A percentile compares a stretch with the other conserved stretches of the same genome.
Evolutionary conservation across 345 rosid genomes (phyloP).

Genomic region (Clausena lansium): DNA sequence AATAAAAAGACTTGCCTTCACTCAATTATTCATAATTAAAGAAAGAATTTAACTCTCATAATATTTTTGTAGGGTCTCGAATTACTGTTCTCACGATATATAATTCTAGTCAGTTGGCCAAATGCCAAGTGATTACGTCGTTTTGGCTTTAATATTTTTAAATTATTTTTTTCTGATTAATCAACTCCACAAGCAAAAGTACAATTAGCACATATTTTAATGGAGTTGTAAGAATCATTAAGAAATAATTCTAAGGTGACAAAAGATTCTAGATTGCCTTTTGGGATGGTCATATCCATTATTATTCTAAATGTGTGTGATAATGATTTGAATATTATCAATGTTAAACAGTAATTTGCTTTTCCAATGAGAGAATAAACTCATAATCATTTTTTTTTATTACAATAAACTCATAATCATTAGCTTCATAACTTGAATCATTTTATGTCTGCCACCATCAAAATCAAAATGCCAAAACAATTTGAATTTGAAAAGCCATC

Average conservation of each 20-base stretch:
- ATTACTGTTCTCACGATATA: no score
- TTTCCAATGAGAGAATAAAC: not conserved
- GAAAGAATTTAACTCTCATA: no score
- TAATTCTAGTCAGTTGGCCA: no score
- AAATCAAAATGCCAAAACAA: not conserved
- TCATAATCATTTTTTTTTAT: slow-evolving; percentile 3
- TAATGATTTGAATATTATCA: no score
- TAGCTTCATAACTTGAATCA: not conserved
- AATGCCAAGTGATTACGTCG: no score
- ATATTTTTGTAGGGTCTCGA: no score
- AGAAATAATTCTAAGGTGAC: not conserved
- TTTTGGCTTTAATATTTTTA: not conserved
- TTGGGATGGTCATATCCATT: not conserved
- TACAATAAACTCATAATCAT: not conserved
- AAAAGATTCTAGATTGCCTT: no score
- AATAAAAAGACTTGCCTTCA: no score
- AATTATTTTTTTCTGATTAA: no score
- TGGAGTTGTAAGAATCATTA: not conserved
- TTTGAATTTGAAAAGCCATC: not conserved
- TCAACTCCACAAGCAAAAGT: not conserved
- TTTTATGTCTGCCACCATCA: not conserved
- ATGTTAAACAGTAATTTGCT: not conserved
- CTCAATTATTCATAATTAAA: no score
- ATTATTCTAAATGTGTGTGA: no score
- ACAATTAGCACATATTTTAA: not conserved